Percentiles rank a stretch among this genome's conserved stretches.
phyloP scores from a whole-genome alignment of 2,329 filamentous ascomycete genomes.

The Venturiaceae sp. region DNA sequence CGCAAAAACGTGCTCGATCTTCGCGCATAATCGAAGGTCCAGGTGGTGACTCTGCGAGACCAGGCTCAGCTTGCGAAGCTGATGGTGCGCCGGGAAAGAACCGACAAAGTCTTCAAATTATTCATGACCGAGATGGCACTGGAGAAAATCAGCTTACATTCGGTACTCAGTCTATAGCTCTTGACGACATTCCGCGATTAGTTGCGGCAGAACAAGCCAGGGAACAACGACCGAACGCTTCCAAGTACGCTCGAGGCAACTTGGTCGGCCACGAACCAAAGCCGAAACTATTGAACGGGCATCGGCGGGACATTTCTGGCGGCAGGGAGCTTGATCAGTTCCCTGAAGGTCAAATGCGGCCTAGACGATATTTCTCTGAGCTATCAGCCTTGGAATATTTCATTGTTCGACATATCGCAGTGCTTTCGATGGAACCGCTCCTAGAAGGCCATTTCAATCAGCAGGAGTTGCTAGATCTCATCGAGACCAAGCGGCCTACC shows the following conservation, averaged over 20 bases:
- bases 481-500: slow-evolving; percentile 85
- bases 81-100: slow-evolving; percentile 19
- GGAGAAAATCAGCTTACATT: slow-evolving; percentile 70
- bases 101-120: slow-evolving; percentile 59
- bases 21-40: slow-evolving; percentile 90
- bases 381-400: slow-evolving; percentile 94
- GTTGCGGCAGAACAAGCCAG: slow-evolving; percentile 91
- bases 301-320: slow-evolving; percentile 57
- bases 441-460: slow-evolving; percentile 86
- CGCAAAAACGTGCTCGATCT: slow-evolving; percentile 79
- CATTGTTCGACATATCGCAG: slow-evolving; percentile 89
- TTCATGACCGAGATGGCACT: slow-evolving; percentile 65
- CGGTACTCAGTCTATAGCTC: slow-evolving; percentile 79
- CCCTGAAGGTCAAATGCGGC: slow-evolving; percentile 19
- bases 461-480: slow-evolving; percentile 83
- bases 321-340: slow-evolving; percentile 41
- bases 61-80: background rate
- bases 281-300: slow-evolving; percentile 58
- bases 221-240: slow-evolving; percentile 75
- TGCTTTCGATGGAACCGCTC: slow-evolving; percentile 88
- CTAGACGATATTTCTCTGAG: slow-evolving; percentile 60
- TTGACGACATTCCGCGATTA: slow-evolving; percentile 94
- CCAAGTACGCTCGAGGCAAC: slow-evolving; percentile 64
- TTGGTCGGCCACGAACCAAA: slow-evolving; percentile 56
- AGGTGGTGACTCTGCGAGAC: slow-evolving; percentile 39